A percentile compares a stretch with the other conserved stretches of the same genome.
Conservation (phyloP, 768 basidiomycete genomes). For the Coprinellus micaceus region DNA sequence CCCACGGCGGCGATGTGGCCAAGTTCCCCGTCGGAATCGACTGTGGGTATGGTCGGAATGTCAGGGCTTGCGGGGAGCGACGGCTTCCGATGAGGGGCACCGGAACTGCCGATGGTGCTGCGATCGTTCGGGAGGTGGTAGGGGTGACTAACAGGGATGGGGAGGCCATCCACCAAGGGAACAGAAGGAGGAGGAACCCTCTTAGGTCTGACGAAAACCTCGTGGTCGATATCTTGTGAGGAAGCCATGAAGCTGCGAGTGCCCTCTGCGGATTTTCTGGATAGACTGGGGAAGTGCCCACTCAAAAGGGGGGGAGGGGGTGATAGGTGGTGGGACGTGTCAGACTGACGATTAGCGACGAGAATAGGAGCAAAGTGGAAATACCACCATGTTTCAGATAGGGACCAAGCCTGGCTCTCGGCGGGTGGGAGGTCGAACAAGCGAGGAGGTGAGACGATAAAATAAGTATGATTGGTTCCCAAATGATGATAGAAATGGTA, state of each 20-base stretch:
- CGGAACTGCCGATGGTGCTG: no score
- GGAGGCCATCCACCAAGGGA: not conserved
- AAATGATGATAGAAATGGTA: not conserved
- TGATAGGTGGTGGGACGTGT: not conserved
- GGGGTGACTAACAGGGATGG: not conserved
- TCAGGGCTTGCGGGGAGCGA: no score
- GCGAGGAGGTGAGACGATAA: not conserved
- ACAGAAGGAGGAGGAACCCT: not conserved
- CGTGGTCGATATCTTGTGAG: constrained; percentile 14
- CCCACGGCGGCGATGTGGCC: no score
- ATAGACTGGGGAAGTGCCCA: not conserved
- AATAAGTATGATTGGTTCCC: not conserved
- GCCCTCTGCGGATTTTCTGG: not conserved
- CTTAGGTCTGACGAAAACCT: not conserved
- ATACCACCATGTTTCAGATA: not conserved
- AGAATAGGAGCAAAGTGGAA: not conserved
- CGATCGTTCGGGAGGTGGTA: no score
- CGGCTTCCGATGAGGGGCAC: no score
- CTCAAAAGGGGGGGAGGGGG: not conserved
- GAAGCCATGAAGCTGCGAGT: constrained; percentile 9
- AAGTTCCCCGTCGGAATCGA: no score
- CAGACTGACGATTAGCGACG: not conserved
- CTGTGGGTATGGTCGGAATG: no score
- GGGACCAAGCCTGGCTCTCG: no score
- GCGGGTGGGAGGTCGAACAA: not conserved